Evolutionary conservation across 1,284 basidiomycete genomes (phyloP).

Genomic region (Apiotrichum sp.): DNA sequence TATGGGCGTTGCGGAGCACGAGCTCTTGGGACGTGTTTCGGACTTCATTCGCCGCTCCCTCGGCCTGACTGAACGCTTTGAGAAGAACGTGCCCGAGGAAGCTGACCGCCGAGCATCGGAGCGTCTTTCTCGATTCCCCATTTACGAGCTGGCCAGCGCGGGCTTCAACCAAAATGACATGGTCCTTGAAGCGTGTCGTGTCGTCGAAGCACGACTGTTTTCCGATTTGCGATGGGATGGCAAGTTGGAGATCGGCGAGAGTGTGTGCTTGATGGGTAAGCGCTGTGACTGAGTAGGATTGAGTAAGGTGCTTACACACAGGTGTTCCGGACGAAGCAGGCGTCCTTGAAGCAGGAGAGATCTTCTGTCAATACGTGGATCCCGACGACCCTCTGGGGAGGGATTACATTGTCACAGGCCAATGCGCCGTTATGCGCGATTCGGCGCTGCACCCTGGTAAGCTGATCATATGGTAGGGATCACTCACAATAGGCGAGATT

Average conservation of each 20-base stretch:
- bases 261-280: slow-evolving; percentile 24
- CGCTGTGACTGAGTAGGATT: not conserved
- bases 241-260: slow-evolving; percentile 19
- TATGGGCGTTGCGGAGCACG: slow-evolving; percentile 18
- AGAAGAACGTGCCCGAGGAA: not conserved
- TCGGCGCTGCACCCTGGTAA: slow-evolving; percentile 21
- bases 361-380: slow-evolving; percentile 29
- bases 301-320: slow-evolving; percentile 8
- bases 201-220: slow-evolving; percentile 19
- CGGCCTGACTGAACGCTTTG: slow-evolving; percentile 14
- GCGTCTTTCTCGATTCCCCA: slow-evolving; percentile 12
- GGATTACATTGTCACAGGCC: slow-evolving; percentile 17
- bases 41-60: slow-evolving; percentile 9
- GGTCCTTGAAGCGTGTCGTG: slow-evolving; percentile 18
- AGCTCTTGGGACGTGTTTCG: slow-evolving; percentile 15
- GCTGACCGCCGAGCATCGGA: slow-evolving; percentile 5
- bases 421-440: slow-evolving; percentile 24
- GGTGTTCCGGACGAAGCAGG: slow-evolving; percentile 28
- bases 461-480: not conserved
- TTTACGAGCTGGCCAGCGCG: slow-evolving; percentile 17
- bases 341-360: slow-evolving; percentile 23
- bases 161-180: slow-evolving; percentile 24
- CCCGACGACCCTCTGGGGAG: slow-evolving; percentile 7
- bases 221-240: slow-evolving; percentile 26
- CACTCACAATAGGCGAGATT: slow-evolving; percentile 19